Evolutionary conservation across 192 early-diverging fungal genomes (phyloP).

Genomic region (Dissophora globulifera): DNA sequence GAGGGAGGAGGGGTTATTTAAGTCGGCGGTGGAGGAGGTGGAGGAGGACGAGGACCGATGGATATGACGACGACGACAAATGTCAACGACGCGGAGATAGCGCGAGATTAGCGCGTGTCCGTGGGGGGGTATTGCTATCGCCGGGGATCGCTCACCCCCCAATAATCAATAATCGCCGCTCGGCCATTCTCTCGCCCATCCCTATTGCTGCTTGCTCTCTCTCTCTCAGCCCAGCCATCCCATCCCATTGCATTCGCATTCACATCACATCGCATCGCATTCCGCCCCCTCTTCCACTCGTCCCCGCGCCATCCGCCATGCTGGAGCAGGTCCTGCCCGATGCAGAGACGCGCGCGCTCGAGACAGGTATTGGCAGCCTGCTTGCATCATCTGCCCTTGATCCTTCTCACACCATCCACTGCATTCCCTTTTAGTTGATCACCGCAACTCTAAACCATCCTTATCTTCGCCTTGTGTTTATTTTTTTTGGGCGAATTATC

Average conservation of each 20-base stretch:
- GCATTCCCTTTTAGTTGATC: not conserved
- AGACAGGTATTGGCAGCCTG: constrained; percentile 29
- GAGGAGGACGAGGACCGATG: constrained; percentile 2
- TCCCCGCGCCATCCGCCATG: constrained; percentile 1
- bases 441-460: not conserved
- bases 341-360: constrained; percentile 52
- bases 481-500: constrained; percentile 3
- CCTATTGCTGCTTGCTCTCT: no score
- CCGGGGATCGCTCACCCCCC: no score
- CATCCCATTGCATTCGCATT: not conserved
- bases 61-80: no score
- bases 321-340: constrained; percentile 58
- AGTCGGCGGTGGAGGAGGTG: no score
- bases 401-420: not conserved
- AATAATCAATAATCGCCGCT: no score
- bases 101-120: no score
- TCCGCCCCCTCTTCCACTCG: not conserved
- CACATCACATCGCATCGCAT: no score
- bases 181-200: no score
- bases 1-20: not conserved
- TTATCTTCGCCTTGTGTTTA: not conserved
- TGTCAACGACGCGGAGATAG: no score
- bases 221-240: no score
- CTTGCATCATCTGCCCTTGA: not conserved
- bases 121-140: no score